Evolutionary conservation across 352 stramenopile species (phyloP), one percentile per base, ranked within the genome.

Genomic region (Phytophthora kernoviae): DNA sequence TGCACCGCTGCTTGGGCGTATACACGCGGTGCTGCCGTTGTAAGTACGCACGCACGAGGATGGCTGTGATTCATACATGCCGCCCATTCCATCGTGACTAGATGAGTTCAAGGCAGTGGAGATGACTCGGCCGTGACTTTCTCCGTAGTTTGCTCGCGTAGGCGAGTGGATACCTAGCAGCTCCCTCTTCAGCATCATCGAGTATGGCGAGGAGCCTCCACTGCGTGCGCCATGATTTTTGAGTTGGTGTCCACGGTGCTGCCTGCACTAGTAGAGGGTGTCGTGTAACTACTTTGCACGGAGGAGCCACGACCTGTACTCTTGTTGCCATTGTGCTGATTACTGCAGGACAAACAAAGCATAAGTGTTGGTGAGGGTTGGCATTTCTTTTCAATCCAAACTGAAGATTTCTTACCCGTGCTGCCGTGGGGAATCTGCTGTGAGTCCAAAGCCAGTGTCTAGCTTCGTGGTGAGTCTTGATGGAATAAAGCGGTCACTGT

Each of bases 401-500:
- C 26, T 9, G 21, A 8, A 11, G 1, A 36, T 20, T 6, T n/a
- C 40, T 26, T 59, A 70, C 62, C 62, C 44, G 12, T 47, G 47
- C 20, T 72, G 64, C 37, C 49, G 55, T 30, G 75, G 73, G 12
- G 78, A 74, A 58, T 88, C 80, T 5, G 77, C 62, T 33, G 70
- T 70, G 17, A 93, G 65, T 5, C 72, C 75, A 20, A 94, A 96
- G 15, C 75, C 81, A 20, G 81, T 82, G 18, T 95, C 87, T 4
- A 96, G 61, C 41, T 92, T 88, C 6, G 87, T 91, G 6, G 71
- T 74, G 11, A 89, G 32, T 8, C 84, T 74, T 7, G 80, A 91
- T 20, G 88, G 88, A 39, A 96, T 95, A 49, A 95, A 96, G 8
- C 88, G 82, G 52, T 96, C 88, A 36, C 84, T 95, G 75, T 96